Conservation (phyloP, 306 rosid genomes). For the Senna siamea region DNA sequence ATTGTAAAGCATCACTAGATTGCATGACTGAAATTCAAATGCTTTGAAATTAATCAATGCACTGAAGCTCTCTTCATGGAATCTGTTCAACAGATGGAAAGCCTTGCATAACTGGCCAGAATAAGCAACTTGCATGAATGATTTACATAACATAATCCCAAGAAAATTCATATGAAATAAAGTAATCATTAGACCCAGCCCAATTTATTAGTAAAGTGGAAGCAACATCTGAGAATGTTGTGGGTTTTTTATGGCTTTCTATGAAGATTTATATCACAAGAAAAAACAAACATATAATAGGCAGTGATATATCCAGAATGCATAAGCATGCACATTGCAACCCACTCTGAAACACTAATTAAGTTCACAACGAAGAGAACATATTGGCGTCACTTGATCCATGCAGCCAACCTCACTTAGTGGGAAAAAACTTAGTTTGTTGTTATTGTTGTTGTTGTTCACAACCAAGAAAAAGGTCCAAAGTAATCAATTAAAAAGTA, state of each 20-base stretch:
- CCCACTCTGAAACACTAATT: background rate
- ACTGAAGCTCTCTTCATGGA: background rate
- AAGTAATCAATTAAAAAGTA: background rate
- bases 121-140: constrained; percentile 2
- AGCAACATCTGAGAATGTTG: background rate
- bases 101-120: background rate
- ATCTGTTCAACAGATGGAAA: background rate
- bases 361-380: too few relatives aligned
- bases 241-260: background rate
- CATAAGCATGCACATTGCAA: background rate
- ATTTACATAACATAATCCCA: background rate
- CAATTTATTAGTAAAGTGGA: background rate
- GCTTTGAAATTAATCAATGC: constrained; percentile 5
- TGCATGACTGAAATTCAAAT: background rate
- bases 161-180: background rate
- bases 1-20: background rate
- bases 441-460: too few relatives aligned
- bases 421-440: too few relatives aligned
- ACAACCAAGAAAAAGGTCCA: background rate
- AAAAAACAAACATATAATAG: background rate
- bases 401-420: too few relatives aligned
- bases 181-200: background rate
- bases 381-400: too few relatives aligned
- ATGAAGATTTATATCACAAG: background rate
- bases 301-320: background rate